Evolutionary conservation across 768 basidiomycete species (phyloP).

Genomic region (Boletellus ananiceps): DNA sequence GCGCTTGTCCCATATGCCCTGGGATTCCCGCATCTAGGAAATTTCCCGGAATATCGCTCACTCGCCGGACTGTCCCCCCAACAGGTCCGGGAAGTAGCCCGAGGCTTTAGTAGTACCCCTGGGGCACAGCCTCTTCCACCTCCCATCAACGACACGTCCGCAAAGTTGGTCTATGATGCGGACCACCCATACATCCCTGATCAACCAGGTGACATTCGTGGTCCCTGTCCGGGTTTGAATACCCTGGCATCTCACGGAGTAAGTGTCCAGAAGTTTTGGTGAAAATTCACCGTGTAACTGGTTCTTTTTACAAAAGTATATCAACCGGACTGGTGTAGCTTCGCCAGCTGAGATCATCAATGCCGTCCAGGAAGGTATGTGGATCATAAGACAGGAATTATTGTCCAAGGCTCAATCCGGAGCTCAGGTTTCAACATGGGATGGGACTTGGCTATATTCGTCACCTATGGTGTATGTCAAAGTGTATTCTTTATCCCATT

Average conservation of each 20-base stretch:
- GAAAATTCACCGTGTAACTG: background rate
- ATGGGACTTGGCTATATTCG: slow-evolving; percentile 16
- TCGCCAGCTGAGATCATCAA: slow-evolving; percentile 22
- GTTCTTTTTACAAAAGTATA: slow-evolving; percentile 8
- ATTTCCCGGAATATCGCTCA: slow-evolving; percentile 20
- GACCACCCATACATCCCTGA: slow-evolving; percentile 14
- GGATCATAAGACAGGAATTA: no score
- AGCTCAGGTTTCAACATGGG: slow-evolving; percentile 24
- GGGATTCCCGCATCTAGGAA: slow-evolving; percentile 12
- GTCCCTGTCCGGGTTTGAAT: slow-evolving; percentile 24
- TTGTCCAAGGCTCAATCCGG: background rate
- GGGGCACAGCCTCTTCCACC: slow-evolving; percentile 22
- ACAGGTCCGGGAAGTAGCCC: slow-evolving; percentile 13
- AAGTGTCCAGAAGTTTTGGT: background rate
- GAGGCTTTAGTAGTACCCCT: slow-evolving; percentile 15
- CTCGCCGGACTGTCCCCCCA: slow-evolving; percentile 17
- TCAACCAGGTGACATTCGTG: slow-evolving; percentile 21
- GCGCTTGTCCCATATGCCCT: slow-evolving; percentile 4
- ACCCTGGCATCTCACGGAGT: slow-evolving; percentile 27
- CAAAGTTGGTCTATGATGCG: slow-evolving; percentile 20
- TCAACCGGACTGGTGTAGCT: slow-evolving; percentile 17
- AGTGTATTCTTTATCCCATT: background rate
- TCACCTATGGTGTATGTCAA: slow-evolving; percentile 19
- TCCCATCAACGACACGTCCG: slow-evolving; percentile 21
- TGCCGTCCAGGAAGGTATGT: slow-evolving; percentile 21